A percentile compares a stretch with the other conserved stretches of the same genome.
Conservation (phyloP, 2,329 filamentous ascomycete genomes). For the Trichoderma cornu-damae region DNA sequence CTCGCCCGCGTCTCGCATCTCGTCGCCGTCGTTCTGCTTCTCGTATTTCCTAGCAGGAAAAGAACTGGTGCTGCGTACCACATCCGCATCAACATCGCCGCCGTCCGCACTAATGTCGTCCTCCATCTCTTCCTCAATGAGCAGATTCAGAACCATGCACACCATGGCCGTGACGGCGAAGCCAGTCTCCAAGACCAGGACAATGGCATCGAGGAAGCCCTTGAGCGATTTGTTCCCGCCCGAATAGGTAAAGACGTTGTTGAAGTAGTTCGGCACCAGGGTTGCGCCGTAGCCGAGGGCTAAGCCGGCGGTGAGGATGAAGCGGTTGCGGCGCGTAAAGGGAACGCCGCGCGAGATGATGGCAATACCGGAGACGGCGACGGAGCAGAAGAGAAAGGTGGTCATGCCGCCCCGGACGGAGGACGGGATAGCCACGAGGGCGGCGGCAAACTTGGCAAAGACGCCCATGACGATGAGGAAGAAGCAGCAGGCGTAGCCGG, state of each 20-base stretch:
- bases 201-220: slow-evolving; percentile 71
- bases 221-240: slow-evolving; percentile 62
- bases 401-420: slow-evolving; percentile 67
- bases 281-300: slow-evolving; percentile 69
- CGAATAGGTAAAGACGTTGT: slow-evolving; percentile 65
- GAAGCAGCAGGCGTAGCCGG: slow-evolving; percentile 70
- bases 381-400: slow-evolving; percentile 73
- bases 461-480: slow-evolving; percentile 77
- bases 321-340: slow-evolving; percentile 75
- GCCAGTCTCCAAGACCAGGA: slow-evolving; percentile 68
- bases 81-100: slow-evolving; percentile 23
- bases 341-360: slow-evolving; percentile 65
- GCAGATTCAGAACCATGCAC: slow-evolving; percentile 66
- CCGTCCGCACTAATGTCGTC: slow-evolving; percentile 38
- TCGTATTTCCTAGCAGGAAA: slow-evolving; percentile 22
- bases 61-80: slow-evolving; percentile 11
- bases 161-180: slow-evolving; percentile 71
- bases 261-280: slow-evolving; percentile 62
- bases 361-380: slow-evolving; percentile 70
- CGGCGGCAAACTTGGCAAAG: slow-evolving; percentile 77
- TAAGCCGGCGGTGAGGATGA: slow-evolving; percentile 72
- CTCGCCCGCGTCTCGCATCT: background rate
- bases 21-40: slow-evolving; percentile 24
- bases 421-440: slow-evolving; percentile 68
- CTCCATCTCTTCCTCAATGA: slow-evolving; percentile 70